Conservation (phyloP, 495 filamentous ascomycete genomes). For the Beverwykella pulmonaria region DNA sequence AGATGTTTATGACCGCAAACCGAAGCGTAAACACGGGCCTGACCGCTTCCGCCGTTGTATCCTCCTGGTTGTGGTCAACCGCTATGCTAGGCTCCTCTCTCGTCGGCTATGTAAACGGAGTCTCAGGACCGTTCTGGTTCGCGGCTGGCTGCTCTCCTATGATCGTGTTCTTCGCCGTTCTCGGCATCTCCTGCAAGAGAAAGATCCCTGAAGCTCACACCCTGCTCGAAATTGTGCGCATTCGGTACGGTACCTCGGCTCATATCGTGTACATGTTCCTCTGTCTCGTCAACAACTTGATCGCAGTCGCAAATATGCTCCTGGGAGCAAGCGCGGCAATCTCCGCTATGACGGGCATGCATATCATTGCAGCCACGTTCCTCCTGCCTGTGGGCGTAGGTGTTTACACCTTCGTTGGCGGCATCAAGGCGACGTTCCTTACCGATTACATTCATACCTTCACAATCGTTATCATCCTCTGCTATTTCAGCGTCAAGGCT, state of each 20-base stretch:
- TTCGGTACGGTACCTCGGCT: conserved; percentile 50
- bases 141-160: conserved; percentile 34
- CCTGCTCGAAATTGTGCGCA: conserved; percentile 37
- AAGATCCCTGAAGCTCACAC: conserved; percentile 39
- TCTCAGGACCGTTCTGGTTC: conserved; percentile 36
- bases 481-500: conserved; percentile 47
- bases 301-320: conserved; percentile 52
- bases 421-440: conserved; percentile 53
- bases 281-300: conserved; percentile 52
- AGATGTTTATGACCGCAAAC: conserved; percentile 60
- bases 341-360: conserved; percentile 48
- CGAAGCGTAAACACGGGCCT: conserved; percentile 53
- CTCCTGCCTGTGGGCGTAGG: conserved; percentile 49
- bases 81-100: conserved; percentile 24
- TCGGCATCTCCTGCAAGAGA: conserved; percentile 36
- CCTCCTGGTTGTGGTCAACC: conserved; percentile 27
- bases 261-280: conserved; percentile 58
- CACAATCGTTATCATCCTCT: conserved; percentile 47
- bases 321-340: conserved; percentile 49
- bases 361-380: conserved; percentile 52
- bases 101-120: conserved; percentile 43
- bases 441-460: conserved; percentile 33
- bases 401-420: conserved; percentile 53
- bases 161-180: conserved; percentile 38
- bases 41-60: conserved; percentile 55